Conservation (phyloP, 768 basidiomycete species). For the Pleurotus giganteus region DNA sequence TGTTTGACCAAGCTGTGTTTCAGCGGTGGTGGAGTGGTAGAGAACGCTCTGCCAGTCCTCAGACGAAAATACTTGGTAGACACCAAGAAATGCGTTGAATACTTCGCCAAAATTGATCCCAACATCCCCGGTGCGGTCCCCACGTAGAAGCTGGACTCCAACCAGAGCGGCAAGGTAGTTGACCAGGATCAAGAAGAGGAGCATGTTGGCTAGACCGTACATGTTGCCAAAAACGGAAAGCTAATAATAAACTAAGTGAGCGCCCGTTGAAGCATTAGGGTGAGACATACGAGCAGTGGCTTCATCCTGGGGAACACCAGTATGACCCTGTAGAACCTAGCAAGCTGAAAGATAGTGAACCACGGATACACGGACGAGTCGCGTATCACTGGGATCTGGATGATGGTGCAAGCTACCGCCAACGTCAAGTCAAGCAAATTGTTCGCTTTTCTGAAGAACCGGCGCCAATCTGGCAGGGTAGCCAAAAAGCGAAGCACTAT, state of each 20-base stretch:
- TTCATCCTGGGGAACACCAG: constrained; percentile 89
- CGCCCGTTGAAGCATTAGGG: not conserved
- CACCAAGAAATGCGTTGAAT: constrained; percentile 80
- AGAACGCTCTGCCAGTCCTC: constrained; percentile 91
- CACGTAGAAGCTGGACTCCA: constrained; percentile 80
- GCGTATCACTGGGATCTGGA: constrained; percentile 81
- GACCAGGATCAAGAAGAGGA: constrained; percentile 83
- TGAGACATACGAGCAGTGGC: constrained; percentile 66
- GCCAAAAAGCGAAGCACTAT: constrained; percentile 73
- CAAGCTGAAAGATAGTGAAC: constrained; percentile 86
- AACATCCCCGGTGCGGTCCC: constrained; percentile 57
- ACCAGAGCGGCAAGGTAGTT: constrained; percentile 85
- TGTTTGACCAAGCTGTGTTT: constrained; percentile 64
- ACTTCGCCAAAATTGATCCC: constrained; percentile 78
- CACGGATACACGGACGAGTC: constrained; percentile 71
- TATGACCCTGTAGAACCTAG: constrained; percentile 90
- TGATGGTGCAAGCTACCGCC: constrained; percentile 71
- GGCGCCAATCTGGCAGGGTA: constrained; percentile 79
- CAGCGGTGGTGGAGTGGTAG: constrained; percentile 60
- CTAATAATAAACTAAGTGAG: constrained; percentile 35
- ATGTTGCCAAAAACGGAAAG: constrained; percentile 89
- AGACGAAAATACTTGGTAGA: constrained; percentile 89
- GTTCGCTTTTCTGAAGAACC: constrained; percentile 59
- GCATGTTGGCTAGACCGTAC: constrained; percentile 89
- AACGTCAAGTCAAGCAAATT: constrained; percentile 80